These are phyloP conservation scores for Diaporthe amygdali DNA, from an alignment of 2,329 filamentous ascomycete species.

Conservation along the genomic window DNA sequence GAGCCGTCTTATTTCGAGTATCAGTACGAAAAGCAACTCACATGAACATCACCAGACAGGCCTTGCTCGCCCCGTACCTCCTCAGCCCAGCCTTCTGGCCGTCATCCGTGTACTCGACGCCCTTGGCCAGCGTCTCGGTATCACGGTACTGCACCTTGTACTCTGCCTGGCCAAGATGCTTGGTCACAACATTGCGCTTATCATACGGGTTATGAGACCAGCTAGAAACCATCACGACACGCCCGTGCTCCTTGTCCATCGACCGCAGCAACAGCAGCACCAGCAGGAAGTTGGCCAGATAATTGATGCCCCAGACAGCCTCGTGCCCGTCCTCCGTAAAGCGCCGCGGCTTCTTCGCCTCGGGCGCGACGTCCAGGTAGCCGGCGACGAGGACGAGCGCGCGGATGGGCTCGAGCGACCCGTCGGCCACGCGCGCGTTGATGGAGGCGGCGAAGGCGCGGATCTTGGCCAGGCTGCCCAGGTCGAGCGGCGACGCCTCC, in stretches of 20 bases:
- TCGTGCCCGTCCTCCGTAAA: constrained; percentile 26
- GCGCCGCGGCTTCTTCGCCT: constrained; percentile 12
- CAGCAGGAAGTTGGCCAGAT: constrained; percentile 33
- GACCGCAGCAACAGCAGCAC: constrained; percentile 31
- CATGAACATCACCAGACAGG: constrained; percentile 40
- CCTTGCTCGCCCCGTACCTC: constrained; percentile 38
- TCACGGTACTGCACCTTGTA: constrained; percentile 28
- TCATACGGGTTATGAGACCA: constrained; percentile 12
- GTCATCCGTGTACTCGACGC: constrained; percentile 29
- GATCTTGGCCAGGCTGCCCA: constrained; percentile 36
- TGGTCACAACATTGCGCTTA: not conserved
- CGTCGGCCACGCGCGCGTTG: constrained; percentile 35
- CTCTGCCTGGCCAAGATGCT: not conserved
- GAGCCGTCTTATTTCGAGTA: not conserved
- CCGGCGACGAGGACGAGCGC: constrained; percentile 43
- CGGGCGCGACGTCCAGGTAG: constrained; percentile 30
- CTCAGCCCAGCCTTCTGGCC: constrained; percentile 27
- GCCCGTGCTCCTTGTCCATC: constrained; percentile 28
- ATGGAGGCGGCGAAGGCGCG: constrained; percentile 33
- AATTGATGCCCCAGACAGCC: constrained; percentile 29
- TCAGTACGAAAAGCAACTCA: constrained; percentile 14
- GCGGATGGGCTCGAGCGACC: constrained; percentile 43
- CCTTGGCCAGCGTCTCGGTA: constrained; percentile 33
- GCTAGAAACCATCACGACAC: constrained; percentile 30
- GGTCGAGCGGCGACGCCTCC: constrained; percentile 39